phyloP scores from a whole-genome alignment of 805 yeast genomes.

The Ascoidea rubescens region DNA sequence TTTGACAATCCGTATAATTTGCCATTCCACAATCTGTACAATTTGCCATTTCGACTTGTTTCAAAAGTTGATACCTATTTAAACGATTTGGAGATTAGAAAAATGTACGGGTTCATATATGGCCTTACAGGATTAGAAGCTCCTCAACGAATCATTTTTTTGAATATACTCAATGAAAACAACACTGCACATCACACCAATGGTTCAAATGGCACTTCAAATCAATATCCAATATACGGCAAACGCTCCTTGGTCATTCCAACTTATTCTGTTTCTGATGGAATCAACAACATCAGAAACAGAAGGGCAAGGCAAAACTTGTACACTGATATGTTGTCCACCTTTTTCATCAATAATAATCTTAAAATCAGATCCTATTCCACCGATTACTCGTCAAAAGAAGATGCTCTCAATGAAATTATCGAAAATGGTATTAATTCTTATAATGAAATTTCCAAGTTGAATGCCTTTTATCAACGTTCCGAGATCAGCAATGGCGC shows the following conservation, averaged over 20 bases:
- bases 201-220: background rate
- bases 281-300: background rate
- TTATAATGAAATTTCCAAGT: background rate
- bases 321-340: background rate
- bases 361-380: background rate
- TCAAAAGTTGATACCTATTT: background rate
- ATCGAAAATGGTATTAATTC: background rate
- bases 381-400: background rate
- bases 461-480: too few relatives aligned
- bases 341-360: background rate
- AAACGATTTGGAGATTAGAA: background rate
- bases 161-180: background rate
- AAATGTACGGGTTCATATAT: background rate
- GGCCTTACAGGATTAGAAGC: background rate
- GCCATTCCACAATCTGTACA: too few relatives aligned
- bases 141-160: background rate
- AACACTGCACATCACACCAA: background rate
- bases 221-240: too few relatives aligned
- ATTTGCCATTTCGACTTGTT: background rate
- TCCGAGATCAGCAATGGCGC: background rate
- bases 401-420: background rate
- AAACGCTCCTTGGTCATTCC: background rate
- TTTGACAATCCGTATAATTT: too few relatives aligned
- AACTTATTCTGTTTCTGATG: background rate
- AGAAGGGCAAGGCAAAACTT: background rate